Evolutionary conservation across 495 filamentous ascomycete genomes (phyloP).

Genomic region (Penicillium antarcticum): DNA sequence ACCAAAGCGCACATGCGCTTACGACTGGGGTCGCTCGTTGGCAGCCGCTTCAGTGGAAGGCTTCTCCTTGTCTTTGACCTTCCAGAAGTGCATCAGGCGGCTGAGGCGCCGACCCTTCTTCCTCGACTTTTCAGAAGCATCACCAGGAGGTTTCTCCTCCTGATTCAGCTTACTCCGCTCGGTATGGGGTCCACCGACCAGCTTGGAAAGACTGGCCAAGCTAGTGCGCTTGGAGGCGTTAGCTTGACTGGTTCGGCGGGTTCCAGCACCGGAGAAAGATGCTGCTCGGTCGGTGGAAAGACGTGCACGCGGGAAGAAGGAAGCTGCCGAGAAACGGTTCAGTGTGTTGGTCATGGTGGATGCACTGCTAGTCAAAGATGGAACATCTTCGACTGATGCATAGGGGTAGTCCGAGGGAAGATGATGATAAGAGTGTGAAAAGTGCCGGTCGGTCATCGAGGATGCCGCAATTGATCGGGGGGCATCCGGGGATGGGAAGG

Average conservation of each 20-base stretch:
- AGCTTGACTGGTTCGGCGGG: conserved; percentile 50
- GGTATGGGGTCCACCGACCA: conserved; percentile 73
- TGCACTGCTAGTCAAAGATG: conserved; percentile 80
- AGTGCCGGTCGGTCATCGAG: conserved; percentile 40
- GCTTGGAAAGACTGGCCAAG: conserved; percentile 77
- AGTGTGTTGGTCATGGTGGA: conserved; percentile 73
- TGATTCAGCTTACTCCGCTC: conserved; percentile 80
- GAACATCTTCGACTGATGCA: conserved; percentile 80
- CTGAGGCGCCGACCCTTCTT: conserved; percentile 73
- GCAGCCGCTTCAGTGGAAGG: conserved; percentile 15
- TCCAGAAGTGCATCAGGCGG: conserved; percentile 84
- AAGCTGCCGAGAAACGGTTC: conserved; percentile 42
- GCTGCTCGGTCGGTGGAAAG: conserved; percentile 60
- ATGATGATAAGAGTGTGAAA: conserved; percentile 53
- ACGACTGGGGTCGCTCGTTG: conserved; percentile 20
- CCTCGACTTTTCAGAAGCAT: conserved; percentile 60
- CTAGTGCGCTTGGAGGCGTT: conserved; percentile 66
- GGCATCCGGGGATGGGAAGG: conserved; percentile 50
- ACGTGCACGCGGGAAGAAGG: conserved; percentile 42
- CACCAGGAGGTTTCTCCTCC: conserved; percentile 58
- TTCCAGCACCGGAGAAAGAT: conserved; percentile 64
- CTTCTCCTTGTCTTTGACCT: conserved; percentile 51
- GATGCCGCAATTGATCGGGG: conserved; percentile 55
- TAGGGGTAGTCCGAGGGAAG: conserved; percentile 62
- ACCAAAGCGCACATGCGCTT: conserved; percentile 10